Evolutionary conservation across 2,329 filamentous ascomycete species (phyloP), one percentile per base, ranked within the genome.

Genomic region (Elsinoe necatrix): DNA sequence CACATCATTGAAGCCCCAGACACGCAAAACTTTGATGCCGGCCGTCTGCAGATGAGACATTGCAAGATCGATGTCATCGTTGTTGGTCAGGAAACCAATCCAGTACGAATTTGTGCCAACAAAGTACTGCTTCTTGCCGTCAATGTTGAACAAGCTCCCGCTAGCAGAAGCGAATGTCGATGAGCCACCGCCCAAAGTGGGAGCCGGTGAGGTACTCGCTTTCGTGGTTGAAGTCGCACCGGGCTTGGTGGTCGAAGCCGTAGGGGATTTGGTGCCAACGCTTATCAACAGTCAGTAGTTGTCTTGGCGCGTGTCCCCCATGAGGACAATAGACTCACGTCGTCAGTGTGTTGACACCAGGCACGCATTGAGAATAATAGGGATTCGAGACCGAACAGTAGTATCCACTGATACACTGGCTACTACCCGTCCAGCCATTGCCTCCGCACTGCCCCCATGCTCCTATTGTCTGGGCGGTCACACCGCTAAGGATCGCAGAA

Each of bases 1-100:
- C 12, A 81, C 78, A 61, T 83, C 80, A 68, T 82, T 82, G 71
- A 84, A 84, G 3, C 80, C 80, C 81, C 81, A 83, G 48, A 83
- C 73, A 14, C 82, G 75, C 31, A 83, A 71, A 58, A 84, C 77
- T 65, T 80, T 81, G 47, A 51, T 31, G 14, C 47, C 47, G 27
- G 59, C 78, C 75, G 0, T 80, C 58, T 65, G 62, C 62, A 73
- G 68, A n/a, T 51, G 25, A 7, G 25, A 35, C 25, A 51, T 34
- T 20, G 70, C 68, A n/a, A 70, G 68, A 62, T 83, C 78, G 12
- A 83, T 74, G 64, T 85, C 80, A 6, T 68, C 71, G 59, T 80
- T 72, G 57, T 78, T 76, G 62, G 72, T 77, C 41, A 76, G 63
- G 61, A 80, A 80, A 11, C 72, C 71, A 50, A 80, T 73, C 76